Base-by-base conservation (phyloP, 2,329 filamentous ascomycete genomes). In the Dactylellina cionopaga region DNA sequence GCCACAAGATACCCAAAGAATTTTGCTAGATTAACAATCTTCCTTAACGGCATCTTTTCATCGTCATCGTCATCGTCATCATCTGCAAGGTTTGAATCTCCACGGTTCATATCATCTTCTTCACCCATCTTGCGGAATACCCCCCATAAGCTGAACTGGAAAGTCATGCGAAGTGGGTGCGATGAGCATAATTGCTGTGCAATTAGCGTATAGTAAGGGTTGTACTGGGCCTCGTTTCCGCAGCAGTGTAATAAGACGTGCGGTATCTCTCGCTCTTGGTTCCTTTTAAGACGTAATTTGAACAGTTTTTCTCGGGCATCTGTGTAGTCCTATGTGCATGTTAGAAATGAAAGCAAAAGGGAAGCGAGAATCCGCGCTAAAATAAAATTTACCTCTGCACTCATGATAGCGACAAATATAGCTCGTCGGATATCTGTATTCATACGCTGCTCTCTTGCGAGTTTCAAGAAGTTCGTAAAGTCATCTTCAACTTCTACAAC, bases 201-300 rank as follows among this genome's bases (percentile, higher is more conserved):
- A 35, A 99, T 89, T 0, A 96, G 83, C 0, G 91, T 91, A 79
- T 99, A 99, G 81, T 96, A 99, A 0, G 91, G 91, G 77, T 99
- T 99, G 81, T 97, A 96, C 0, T 85, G 84, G 64, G 89, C 84
- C 81, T 98, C 95, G 2, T 90, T 89, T 43, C 91, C 91, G 0
- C 89, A 89, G 78, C 93, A 97, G 76, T 95, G 92, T 6, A 97
- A 85, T 25, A 99, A 83, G 15, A 99, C 93, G 56, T 90, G 88
- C 0, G 94, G 89, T 29, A 98, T 90, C 79, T 98, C 94, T 22
- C 89, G 86, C 75, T 95, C 89, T 78, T 97, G 92, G 15, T 91
- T 87, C 76, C 89, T 91, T 81, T 95, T 97, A 47, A 99, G 84
- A 33, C 88, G 88, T 7, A 99, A 86, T 79, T 96, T 96, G 69